Percentiles rank a stretch among this genome's conserved stretches.
These are phyloP conservation scores for Holtermannia corniformis DNA, from an alignment of 768 basidiomycete genomes.

Conservation along the genomic window DNA sequence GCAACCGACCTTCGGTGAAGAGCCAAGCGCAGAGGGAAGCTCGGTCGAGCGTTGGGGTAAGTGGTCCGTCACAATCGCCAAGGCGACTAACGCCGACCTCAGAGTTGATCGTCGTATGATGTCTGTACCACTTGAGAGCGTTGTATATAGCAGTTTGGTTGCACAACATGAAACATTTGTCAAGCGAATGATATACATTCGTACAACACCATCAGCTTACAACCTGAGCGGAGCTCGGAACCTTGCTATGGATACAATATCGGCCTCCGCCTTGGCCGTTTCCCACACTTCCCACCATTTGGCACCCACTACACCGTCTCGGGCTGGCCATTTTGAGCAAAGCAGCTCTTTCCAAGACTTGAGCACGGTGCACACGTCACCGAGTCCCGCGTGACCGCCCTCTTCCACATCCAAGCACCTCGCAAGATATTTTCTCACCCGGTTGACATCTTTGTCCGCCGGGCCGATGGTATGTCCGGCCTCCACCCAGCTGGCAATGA, in stretches of 20 bases:
- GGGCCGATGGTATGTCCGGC: slow-evolving; percentile 56
- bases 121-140: too few species aligned
- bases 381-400: slow-evolving; percentile 49
- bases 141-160: too few species aligned
- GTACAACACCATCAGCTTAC: too few species aligned
- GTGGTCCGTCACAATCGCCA: not conserved
- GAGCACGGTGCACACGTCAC: slow-evolving; percentile 55
- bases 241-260: slow-evolving; percentile 54
- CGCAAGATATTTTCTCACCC: slow-evolving; percentile 62
- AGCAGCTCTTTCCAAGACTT: slow-evolving; percentile 29
- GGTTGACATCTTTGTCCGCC: slow-evolving; percentile 62
- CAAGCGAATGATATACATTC: too few species aligned
- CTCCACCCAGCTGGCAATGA: slow-evolving; percentile 69
- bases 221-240: slow-evolving; percentile 58
- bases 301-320: slow-evolving; percentile 43
- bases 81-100: not conserved
- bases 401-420: slow-evolving; percentile 74
- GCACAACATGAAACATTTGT: too few species aligned
- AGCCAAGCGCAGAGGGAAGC: not conserved
- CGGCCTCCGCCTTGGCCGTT: slow-evolving; percentile 58
- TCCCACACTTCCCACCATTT: slow-evolving; percentile 77
- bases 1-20: not conserved
- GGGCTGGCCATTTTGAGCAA: slow-evolving; percentile 39
- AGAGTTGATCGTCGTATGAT: too few species aligned
- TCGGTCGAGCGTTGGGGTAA: not conserved